Evolutionary conservation across 1,284 basidiomycete species (phyloP), one percentile per base, ranked within the genome.

Genomic region (Papiliotrema terrestris): DNA sequence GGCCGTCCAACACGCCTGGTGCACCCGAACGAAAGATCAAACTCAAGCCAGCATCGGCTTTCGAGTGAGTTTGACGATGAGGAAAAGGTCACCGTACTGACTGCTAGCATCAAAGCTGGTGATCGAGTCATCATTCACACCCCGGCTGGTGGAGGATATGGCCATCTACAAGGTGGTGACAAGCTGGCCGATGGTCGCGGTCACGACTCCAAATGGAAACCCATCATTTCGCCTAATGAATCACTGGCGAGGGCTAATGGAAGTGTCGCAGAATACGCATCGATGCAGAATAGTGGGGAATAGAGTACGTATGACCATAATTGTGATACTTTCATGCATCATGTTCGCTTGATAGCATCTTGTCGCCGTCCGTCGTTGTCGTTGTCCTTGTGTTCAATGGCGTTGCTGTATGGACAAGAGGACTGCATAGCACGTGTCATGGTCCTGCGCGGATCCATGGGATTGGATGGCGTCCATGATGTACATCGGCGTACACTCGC

Each of bases 71-170:
- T 47, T 45, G 43, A 15, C 29, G 29, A 32, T 11, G 29, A 6
- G 29, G 29, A 32, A 32, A 6, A 32, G 29, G 29, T 32, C 29
- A 32, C 29, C 29, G 29, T 19, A n/a, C 29, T 47, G 29, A n/a
- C 8, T 15, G 23, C 15, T 26, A 47, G 23, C 20, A 20, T 45
- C 48, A 25, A 49, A 19, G 51, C 53, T 1, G 61, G 61, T 8
- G 61, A 63, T 43, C 44, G 47, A 3, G 32, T 63, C 37, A 53
- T 56, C 41, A 43, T 63, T 14, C 49, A 60, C 54, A 58, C 61
- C 4, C 58, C 61, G 32, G 61, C 56, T 2, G 61, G 56, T 8
- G 61, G 61, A 2, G 61, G 54, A 2, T 63, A 48, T 15, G 54
- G 54, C 39, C 20, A 41, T 22, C n/a, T 41, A 41, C n/a, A 22